Evolutionary conservation across 208 protist genomes (phyloP).

Genomic region (Sergeia podlipaevii): DNA sequence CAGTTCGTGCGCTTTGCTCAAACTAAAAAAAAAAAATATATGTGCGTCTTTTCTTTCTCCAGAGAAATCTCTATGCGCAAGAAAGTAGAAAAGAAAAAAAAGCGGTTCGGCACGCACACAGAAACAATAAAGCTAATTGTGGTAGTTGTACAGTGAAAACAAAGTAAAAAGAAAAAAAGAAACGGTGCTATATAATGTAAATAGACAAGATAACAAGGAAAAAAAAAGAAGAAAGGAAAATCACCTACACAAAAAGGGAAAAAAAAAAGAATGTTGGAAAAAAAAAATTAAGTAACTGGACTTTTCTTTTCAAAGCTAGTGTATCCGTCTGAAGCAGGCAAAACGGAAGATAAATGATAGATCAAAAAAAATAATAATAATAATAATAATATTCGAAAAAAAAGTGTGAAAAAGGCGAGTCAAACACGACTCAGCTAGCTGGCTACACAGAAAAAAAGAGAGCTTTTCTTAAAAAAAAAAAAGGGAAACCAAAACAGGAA

Average conservation of each 20-base stretch:
- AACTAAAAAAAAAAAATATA: too few relatives aligned
- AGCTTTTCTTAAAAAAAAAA: constrained; percentile 1
- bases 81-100: too few relatives aligned
- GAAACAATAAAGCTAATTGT: too few relatives aligned
- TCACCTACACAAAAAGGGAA: not conserved
- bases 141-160: not conserved
- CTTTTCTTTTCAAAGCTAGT: too few relatives aligned
- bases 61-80: too few relatives aligned
- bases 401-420: too few relatives aligned
- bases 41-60: too few relatives aligned
- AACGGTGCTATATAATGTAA: constrained; percentile 20
- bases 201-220: constrained; percentile 8
- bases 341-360: too few relatives aligned
- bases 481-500: not conserved
- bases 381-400: not conserved
- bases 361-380: not conserved
- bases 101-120: too few relatives aligned
- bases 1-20: too few relatives aligned
- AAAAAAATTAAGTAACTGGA: not conserved
- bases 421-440: too few relatives aligned
- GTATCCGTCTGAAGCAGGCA: too few relatives aligned
- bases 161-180: not conserved
- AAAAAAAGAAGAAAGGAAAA: constrained; percentile 2
- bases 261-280: not conserved
- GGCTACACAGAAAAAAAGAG: not conserved